Base-by-base conservation (phyloP, 768 basidiomycete species). In the Tricholoma matsutake region DNA sequence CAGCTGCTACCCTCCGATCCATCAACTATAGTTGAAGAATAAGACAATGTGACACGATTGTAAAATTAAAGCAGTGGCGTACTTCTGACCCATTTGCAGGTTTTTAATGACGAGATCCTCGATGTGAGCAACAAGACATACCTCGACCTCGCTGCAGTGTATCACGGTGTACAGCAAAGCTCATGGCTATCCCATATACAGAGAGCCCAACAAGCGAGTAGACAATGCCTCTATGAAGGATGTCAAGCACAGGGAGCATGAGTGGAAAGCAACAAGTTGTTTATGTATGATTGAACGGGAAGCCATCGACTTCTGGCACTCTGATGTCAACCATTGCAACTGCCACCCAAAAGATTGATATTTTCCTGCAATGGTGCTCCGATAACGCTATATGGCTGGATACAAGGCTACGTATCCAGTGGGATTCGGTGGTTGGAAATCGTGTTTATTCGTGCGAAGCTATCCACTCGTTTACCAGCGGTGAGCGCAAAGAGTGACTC, bases 101-200 rank as follows among this genome's bases (percentile, higher is more conserved):
- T 57, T 52, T 59, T 65, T 56, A 63, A 60, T 51, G 29, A 28
- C 20, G 22, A 22, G 20, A 54, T 34, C 28, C 14, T 22, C 22
- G 54, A 55, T 25, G 20, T n/a, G 2, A 45, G 39, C 20, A 52
- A 43, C 16, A 2, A 6, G 51, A 54, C 82, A 60, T 70, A 86
- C 86, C 86, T 83, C 79, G 76, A 57, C 83, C 84, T 57, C 79
- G 75, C 54, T 76, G 75, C 62, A 87, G 70, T 3, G 83, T 85
- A 53, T 85, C 79, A 22, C 73, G 75, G 68, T 88, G 86, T 4
- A 84, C 77, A 25, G 76, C 67, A 37, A 82, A 76, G 20, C 83
- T 82, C 68, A 83, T 78, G 25, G 73, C 79, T n/a, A 85, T 69
- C 4, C 83, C 84, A 72, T 80, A 85, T 2, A 78, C 78, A 31